Percentiles rank a stretch among this genome's conserved stretches.
phyloP scores from a whole-genome alignment of 1,139 yeast genomes.

The Taphrina flavorubra region DNA sequence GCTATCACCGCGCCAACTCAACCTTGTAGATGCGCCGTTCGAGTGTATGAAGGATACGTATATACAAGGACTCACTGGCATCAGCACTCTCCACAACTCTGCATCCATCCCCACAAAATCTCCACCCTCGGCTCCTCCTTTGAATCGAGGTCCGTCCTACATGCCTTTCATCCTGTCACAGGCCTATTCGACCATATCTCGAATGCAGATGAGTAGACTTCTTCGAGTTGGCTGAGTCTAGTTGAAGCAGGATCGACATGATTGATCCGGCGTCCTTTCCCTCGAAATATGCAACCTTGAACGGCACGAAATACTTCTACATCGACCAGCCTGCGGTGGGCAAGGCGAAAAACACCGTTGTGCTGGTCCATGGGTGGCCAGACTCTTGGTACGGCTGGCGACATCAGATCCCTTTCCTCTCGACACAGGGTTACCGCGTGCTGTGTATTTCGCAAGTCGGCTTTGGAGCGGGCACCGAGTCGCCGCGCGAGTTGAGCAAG shows the following conservation, averaged over 20 bases:
- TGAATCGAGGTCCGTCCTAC: background rate
- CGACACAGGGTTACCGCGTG: constrained; percentile 24
- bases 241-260: constrained; percentile 1
- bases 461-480: constrained; percentile 33
- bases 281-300: constrained; percentile 23
- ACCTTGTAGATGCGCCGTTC: no score
- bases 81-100: no score
- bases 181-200: no score
- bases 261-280: constrained; percentile 32
- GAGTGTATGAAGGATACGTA: no score
- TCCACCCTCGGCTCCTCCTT: constrained; percentile 15
- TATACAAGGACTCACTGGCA: no score
- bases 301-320: constrained; percentile 32
- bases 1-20: no score
- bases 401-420: constrained; percentile 23
- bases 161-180: no score
- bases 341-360: constrained; percentile 28
- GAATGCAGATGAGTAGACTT: no score
- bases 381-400: constrained; percentile 42
- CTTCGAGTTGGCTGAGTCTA: no score
- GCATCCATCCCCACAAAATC: background rate
- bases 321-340: constrained; percentile 32
- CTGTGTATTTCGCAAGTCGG: constrained; percentile 39
- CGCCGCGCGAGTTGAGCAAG: constrained; percentile 19
- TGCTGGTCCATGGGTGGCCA: constrained; percentile 39